Base-by-base conservation (phyloP, 331 rosid genomes). In the Acacia concinna region DNA sequence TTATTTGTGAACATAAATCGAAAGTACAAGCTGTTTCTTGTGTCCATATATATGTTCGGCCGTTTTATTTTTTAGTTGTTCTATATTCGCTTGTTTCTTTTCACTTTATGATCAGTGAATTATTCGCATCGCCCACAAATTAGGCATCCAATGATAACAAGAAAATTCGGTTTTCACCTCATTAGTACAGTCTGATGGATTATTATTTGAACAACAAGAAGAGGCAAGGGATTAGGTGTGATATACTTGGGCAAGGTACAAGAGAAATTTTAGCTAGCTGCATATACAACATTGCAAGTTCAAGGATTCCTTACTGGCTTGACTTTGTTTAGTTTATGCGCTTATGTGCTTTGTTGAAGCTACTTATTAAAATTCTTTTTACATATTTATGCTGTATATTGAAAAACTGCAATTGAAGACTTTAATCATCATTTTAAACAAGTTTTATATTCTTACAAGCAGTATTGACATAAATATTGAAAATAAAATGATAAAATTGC, bases 1-100 rank as follows among this genome's bases (percentile, higher is more conserved):
- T 84, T 72, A 73, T 81, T 23, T 81, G 84, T 82, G 79, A 63
- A 85, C 78, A 68, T 66, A 34, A 32, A 64, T 17, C 7, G 5
- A 65, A 32, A 49, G 46, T 71, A 71, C 21, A 9, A 59, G 32
- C n/a, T 74, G 17, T 66, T 64, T 68, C 75, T 25, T n/a, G 28
- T 78, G 34, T 38, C 34, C 63, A 31, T 5, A 63, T 5, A 63
- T 18, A 63, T 82, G 47, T 57, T 35, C 44, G 52, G 66, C 28
- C 40, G 4, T 65, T 35, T 52, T 51, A 12, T 49, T 13, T 54
- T 73, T 32, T 67, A 21, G n/a, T 8, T 68, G 73, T 21, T 21
- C 49, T 21, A 10, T 67, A 67, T 67, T 37, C 27, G 32, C 46
- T 82, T 77, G 73, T 72, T 63, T 37, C 67, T 51, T 0, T 73